These are phyloP conservation scores for Arxiozyma bovina DNA, from an alignment of 1,139 yeast species.

Conservation along the genomic window DNA sequence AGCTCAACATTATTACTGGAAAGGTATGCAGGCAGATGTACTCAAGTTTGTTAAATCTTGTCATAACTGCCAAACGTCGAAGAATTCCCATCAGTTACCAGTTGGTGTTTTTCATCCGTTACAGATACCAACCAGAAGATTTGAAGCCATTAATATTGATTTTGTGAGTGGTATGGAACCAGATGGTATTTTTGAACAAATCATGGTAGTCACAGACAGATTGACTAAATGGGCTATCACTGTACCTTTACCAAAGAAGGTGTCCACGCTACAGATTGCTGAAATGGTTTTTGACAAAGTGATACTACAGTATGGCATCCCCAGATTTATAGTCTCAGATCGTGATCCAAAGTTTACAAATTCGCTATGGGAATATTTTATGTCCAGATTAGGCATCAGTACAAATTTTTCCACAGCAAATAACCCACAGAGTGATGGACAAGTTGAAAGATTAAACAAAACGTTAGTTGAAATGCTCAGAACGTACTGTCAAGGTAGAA, in stretches of 20 bases:
- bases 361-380: background rate
- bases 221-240: conserved; percentile 1
- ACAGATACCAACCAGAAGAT: background rate
- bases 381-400: background rate
- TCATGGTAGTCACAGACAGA: conserved; percentile 1
- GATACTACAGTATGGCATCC: background rate
- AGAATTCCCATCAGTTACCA: background rate
- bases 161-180: background rate
- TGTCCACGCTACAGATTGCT: background rate
- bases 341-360: background rate
- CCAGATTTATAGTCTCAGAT: background rate
- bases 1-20: background rate
- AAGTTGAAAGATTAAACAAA: too few species aligned
- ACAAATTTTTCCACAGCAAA: background rate
- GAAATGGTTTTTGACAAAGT: background rate
- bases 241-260: background rate
- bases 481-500: conserved; percentile 14
- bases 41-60: background rate
- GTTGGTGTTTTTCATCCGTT: conserved; percentile 1
- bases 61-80: background rate
- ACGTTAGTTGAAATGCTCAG: background rate
- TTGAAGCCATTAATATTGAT: conserved; percentile 1
- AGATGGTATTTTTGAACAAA: background rate
- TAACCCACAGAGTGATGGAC: background rate
- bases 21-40: background rate